Evolutionary conservation across 1,284 basidiomycete species (phyloP), one percentile per base, ranked within the genome.

Genomic region (Ganoderma boninense): DNA sequence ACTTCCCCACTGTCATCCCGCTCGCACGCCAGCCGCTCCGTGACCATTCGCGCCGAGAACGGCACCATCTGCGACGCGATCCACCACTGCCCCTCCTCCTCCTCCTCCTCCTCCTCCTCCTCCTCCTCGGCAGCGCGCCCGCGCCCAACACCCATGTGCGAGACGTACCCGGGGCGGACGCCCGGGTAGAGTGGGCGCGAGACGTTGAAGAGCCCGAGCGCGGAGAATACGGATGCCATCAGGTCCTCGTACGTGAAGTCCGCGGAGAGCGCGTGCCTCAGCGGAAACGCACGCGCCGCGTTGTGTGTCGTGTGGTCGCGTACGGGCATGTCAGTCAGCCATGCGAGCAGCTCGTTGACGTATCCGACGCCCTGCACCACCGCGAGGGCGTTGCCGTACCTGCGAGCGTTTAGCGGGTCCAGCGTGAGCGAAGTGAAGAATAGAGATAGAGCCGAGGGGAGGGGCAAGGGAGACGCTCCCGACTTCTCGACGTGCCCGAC

Each of bases 191-290:
- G n/a, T n/a, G n/a, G n/a, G 46, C 38, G 26, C 13, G 69, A 71
- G 40, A 84, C 81, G 54, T 80, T 81, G 79, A 93, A 91, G 23
- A 96, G 82, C 18, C 94, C 93, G 61, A 96, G 78, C 0, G 93
- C 92, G 29, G 89, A 80, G 69, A 89, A 91, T 64, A 95, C 91
- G 59, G 92, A 89, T 38, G 94, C 84, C 88, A 96, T 93, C 74
- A 91, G 84, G 79, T 94, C 92, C 77, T 95, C 94, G 79, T 95
- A 93, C 23, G 92, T 90, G 79, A 95, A 95, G 79, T 96, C 94
- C 26, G 87, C 89, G 74, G 92, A 94, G 62, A 93, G 77, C 1
- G 82, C 82, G 38, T 87, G 86, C 72, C 89, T 78, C 11, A 94
- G 85, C 7, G 95, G 95, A 80, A 97, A 97, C 0, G 92, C 93